These are phyloP conservation scores for Rhodotorula sphaerocarpa DNA, from an alignment of 768 basidiomycete genomes.

Conservation along the genomic window DNA sequence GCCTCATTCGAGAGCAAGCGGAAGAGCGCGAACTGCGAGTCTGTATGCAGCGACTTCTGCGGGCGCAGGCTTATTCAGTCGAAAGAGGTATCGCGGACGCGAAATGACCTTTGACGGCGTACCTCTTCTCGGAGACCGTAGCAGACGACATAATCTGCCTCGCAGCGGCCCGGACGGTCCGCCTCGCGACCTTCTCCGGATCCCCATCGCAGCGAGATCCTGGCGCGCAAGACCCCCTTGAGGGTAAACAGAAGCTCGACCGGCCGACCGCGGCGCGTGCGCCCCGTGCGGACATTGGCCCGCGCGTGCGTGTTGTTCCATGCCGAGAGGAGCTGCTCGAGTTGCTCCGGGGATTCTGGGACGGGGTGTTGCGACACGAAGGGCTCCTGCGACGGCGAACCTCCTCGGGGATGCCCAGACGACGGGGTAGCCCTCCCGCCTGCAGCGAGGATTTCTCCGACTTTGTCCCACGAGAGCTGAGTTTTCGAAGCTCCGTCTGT, in stretches of 20 bases:
- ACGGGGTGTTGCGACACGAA: not conserved
- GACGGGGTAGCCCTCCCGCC: not conserved
- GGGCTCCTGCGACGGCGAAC: too few relatives aligned
- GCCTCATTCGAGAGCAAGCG: slow-evolving; percentile 9
- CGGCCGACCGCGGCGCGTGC: not conserved
- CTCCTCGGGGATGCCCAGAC: too few relatives aligned
- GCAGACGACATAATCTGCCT: slow-evolving; percentile 2
- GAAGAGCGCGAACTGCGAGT: slow-evolving; percentile 21
- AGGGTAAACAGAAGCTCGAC: not conserved
- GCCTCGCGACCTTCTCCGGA: not conserved
- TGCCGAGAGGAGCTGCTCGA: not conserved
- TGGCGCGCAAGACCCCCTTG: not conserved
- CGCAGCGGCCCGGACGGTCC: not conserved
- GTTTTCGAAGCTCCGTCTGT: not conserved
- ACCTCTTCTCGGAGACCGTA: slow-evolving; percentile 10
- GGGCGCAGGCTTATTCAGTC: not conserved
- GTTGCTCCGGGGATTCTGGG: not conserved
- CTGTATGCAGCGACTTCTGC: slow-evolving; percentile 12
- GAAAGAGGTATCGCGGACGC: too few relatives aligned
- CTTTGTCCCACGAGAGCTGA: not conserved
- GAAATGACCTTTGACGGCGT: too few relatives aligned
- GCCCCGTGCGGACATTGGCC: not conserved
- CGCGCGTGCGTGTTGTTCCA: not conserved
- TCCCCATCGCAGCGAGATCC: slow-evolving; percentile 2
- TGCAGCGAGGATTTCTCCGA: not conserved